phyloP scores from a whole-genome alignment of 768 basidiomycete genomes.

The Fistulinella prunicolor region DNA sequence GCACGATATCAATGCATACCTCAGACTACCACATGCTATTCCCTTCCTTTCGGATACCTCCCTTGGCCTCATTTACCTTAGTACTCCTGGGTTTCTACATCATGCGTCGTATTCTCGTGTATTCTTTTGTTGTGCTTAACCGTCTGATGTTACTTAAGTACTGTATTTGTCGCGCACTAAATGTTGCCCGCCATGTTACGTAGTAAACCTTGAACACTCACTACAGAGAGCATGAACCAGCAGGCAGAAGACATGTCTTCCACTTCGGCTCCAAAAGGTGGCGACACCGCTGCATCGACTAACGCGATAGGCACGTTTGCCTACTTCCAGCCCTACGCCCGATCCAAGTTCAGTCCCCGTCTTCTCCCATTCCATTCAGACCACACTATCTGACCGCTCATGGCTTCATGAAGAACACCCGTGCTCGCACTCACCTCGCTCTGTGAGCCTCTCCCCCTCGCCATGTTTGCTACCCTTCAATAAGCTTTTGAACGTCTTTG shows the following conservation, averaged over 20 bases:
- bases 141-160: too few relatives aligned
- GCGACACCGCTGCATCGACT: not conserved
- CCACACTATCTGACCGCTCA: conserved; percentile 13
- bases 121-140: conserved; percentile 13
- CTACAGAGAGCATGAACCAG: conserved; percentile 4
- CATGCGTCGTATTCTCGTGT: conserved; percentile 5
- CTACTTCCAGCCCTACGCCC: conserved; percentile 27
- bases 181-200: too few relatives aligned
- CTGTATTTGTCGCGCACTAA: too few relatives aligned
- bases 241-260: not conserved
- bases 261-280: not conserved
- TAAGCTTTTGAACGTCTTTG: too few relatives aligned
- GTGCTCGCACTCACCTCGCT: conserved; percentile 32
- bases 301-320: conserved; percentile 25
- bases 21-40: conserved; percentile 7
- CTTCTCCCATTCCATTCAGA: not conserved
- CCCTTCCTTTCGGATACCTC: conserved; percentile 2
- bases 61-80: not conserved
- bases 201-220: not conserved
- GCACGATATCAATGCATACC: not conserved
- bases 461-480: too few relatives aligned
- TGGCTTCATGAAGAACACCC: conserved; percentile 22
- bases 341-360: conserved; percentile 32
- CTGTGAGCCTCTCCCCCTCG: conserved; percentile 29
- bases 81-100: too few relatives aligned